phyloP scores from a whole-genome alignment of 441 rosid species.

The Geranium incanum region DNA sequence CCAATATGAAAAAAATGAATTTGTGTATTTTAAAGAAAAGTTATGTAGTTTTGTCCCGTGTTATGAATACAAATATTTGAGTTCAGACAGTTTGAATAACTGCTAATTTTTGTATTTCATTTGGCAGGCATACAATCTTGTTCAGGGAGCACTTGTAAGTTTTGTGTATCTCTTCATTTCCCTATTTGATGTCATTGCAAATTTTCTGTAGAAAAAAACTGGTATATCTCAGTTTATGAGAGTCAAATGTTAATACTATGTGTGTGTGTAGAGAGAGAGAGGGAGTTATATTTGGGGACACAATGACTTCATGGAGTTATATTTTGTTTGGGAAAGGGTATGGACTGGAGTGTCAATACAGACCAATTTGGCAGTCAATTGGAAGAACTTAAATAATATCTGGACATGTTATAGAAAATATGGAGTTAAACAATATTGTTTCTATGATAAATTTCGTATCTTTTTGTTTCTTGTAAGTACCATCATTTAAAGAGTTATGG shows the following conservation, averaged over 20 bases:
- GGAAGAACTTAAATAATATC: not conserved
- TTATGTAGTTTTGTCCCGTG: not conserved
- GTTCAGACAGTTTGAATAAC: not conserved
- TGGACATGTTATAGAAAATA: not conserved
- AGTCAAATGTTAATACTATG: not conserved
- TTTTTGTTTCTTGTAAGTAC: not conserved
- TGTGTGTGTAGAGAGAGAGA: not conserved
- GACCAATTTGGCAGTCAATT: not conserved
- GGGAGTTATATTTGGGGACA: not conserved
- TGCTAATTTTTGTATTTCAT: not conserved
- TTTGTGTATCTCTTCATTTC: constrained; percentile 10
- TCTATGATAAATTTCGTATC: not conserved
- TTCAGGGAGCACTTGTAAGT: constrained; percentile 87
- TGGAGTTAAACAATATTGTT: not conserved
- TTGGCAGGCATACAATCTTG: constrained; percentile 76
- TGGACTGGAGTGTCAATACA: not conserved
- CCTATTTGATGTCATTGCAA: not conserved
- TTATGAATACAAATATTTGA: not conserved
- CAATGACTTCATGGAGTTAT: not conserved
- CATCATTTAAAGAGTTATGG: not conserved
- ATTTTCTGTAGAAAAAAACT: not conserved
- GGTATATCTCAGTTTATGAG: not conserved
- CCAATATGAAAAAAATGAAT: not conserved
- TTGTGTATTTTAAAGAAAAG: not conserved
- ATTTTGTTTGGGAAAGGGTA: not conserved